Base-by-base conservation (phyloP, 768 basidiomycete species). In the Pluteus cervinus region DNA sequence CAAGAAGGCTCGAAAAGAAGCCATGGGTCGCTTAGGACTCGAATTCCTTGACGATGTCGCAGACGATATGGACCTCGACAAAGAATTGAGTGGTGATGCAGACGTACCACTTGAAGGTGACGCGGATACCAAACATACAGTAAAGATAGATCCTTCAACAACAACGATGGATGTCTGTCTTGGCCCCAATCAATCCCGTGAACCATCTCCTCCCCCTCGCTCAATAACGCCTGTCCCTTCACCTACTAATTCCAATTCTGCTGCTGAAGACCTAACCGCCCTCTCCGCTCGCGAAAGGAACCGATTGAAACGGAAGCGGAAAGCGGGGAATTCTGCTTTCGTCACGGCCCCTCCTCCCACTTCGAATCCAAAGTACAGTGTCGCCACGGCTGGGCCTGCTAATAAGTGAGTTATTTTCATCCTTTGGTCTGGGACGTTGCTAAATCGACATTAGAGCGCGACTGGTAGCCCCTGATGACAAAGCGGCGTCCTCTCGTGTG, bases 201-300 rank as follows among this genome's bases (percentile, higher is more conserved):
- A 70, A 28, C 64, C 55, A 17, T 53, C 61, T 24, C 61, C 64
- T 18, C 58, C 63, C 4, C 62, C 68, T n/a, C 62, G 66, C 41
- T 67, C 72, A 32, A 56, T 50, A 4, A 69, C 73, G 1, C 70
- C 73, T 23, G 64, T 57, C 1, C 67, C 73, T 2, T 72, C 79
- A 0, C 76, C 80, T 0, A 61, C 76, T 7, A 63, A 71, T 11
- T 67, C 76, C 0, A 55, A 64, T 23, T 46, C 53, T 36, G 57
- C 61, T 4, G 58, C 63, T 3, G 58, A 59, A 8, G 78, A 81
- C 44, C 43, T 67, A 4, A 63, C 52, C 29, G 74, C 73, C 5
- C 64, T 98, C 30, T 96, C 92, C 22, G 90, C 91, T 8, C 79
- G 96, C 37, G 94, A 98, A 60, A 78, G 86, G 22, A 96, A 96